These are phyloP conservation scores for Clavispora asparagi DNA, from an alignment of 805 yeast species.

Conservation along the genomic window DNA sequence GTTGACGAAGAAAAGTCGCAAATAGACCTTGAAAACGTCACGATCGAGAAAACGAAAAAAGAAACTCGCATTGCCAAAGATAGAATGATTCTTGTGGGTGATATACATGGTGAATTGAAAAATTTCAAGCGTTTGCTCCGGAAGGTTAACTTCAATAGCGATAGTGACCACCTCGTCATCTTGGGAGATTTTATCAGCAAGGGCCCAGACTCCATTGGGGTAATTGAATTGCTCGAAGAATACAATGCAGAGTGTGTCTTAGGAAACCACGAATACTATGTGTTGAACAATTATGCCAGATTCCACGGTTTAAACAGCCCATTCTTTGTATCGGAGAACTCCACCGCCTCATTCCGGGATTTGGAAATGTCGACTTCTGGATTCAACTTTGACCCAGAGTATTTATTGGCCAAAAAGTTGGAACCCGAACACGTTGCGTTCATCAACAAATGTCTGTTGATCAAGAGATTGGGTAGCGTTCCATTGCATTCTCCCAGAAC, in stretches of 20 bases:
- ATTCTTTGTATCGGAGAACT: slow-evolving; percentile 13
- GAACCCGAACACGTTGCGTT: slow-evolving; percentile 57
- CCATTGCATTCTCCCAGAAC: slow-evolving; percentile 34
- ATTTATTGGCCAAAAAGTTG: slow-evolving; percentile 46
- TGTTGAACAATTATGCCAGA: slow-evolving; percentile 59
- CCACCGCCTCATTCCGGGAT: slow-evolving; percentile 1
- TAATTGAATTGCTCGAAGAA: slow-evolving; percentile 52
- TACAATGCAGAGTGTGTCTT: slow-evolving; percentile 65
- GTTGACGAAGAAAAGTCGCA: slow-evolving; percentile 1
- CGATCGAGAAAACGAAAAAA: background rate
- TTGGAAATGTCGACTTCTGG: slow-evolving; percentile 2
- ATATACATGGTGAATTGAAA: slow-evolving; percentile 74
- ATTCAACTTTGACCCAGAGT: slow-evolving; percentile 34
- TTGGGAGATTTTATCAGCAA: slow-evolving; percentile 85
- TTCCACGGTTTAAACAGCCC: slow-evolving; percentile 46
- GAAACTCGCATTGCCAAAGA: slow-evolving; percentile 16
- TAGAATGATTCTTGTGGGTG: slow-evolving; percentile 73
- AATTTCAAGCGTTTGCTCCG: slow-evolving; percentile 51
- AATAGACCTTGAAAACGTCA: background rate
- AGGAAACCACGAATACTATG: slow-evolving; percentile 84
- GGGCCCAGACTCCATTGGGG: slow-evolving; percentile 71
- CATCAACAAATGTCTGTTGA: slow-evolving; percentile 59
- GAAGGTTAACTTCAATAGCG: slow-evolving; percentile 41
- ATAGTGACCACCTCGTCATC: slow-evolving; percentile 56
- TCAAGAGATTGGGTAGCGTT: slow-evolving; percentile 56